Evolutionary conservation across 805 yeast species (phyloP).

Genomic region (Wickerhamiella azymoides): DNA sequence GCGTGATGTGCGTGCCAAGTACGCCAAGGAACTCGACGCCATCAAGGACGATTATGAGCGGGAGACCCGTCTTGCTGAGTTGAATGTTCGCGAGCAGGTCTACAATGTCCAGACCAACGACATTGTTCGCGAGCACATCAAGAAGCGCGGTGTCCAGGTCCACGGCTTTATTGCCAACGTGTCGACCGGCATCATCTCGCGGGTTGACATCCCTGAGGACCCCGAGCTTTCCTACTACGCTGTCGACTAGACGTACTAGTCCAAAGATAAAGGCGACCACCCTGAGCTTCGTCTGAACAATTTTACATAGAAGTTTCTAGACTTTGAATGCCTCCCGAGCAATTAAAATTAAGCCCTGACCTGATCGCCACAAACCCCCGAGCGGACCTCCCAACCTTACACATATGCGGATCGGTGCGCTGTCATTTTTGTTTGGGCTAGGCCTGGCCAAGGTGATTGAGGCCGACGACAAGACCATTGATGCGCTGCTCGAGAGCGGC

Average conservation of each 20-base stretch:
- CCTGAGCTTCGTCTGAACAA: too few relatives aligned
- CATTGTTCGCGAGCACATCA: slow-evolving; percentile 51
- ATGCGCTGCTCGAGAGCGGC: slow-evolving; percentile 40
- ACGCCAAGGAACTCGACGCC: slow-evolving; percentile 36
- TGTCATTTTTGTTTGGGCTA: background rate
- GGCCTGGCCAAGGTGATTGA: slow-evolving; percentile 20
- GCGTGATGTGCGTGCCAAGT: slow-evolving; percentile 52
- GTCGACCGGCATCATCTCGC: slow-evolving; percentile 49
- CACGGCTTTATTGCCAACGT: slow-evolving; percentile 81
- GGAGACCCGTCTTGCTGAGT: slow-evolving; percentile 54
- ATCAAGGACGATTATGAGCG: slow-evolving; percentile 39
- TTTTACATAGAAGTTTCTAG: too few relatives aligned
- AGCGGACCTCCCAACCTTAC: too few relatives aligned
- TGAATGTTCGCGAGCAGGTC: slow-evolving; percentile 63
- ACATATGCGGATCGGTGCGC: slow-evolving; percentile 5
- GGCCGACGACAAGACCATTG: slow-evolving; percentile 42
- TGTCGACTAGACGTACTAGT: slow-evolving; percentile 8
- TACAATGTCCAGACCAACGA: slow-evolving; percentile 48
- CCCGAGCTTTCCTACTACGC: slow-evolving; percentile 15
- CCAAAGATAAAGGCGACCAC: background rate
- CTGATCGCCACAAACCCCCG: too few relatives aligned
- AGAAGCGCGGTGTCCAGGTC: slow-evolving; percentile 51
- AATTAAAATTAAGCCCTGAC: too few relatives aligned
- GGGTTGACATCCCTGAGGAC: slow-evolving; percentile 29
- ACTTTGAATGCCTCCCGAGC: too few relatives aligned